Percentiles rank a stretch among this genome's conserved stretches.
phyloP scores from a whole-genome alignment of 2,329 filamentous ascomycete genomes.

The Talaromyces sp. region DNA sequence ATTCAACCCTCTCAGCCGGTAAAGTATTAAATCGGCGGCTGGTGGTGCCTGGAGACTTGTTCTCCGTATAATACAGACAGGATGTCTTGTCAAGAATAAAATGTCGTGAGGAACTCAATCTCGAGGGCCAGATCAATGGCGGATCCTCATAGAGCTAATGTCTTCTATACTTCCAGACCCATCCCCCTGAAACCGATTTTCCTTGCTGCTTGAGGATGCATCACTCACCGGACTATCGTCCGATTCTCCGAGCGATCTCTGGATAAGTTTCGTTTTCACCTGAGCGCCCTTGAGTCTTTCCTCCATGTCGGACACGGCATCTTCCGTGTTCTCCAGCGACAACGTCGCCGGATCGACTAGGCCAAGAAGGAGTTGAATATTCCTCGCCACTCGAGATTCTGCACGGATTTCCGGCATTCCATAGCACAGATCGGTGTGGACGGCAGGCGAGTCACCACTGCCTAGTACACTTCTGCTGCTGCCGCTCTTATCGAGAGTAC shows the following conservation, averaged over 20 bases:
- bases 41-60: background rate
- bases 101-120: background rate
- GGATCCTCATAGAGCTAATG: slow-evolving; percentile 37
- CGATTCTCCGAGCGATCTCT: slow-evolving; percentile 58
- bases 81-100: background rate
- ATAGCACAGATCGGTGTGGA: slow-evolving; percentile 25
- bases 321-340: slow-evolving; percentile 76
- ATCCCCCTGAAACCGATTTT: slow-evolving; percentile 25
- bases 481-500: slow-evolving; percentile 17
- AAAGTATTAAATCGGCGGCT: background rate
- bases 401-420: slow-evolving; percentile 43
- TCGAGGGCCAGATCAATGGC: slow-evolving; percentile 22
- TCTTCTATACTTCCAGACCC: slow-evolving; percentile 44
- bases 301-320: slow-evolving; percentile 86
- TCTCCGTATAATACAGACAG: background rate
- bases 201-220: slow-evolving; percentile 23
- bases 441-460: background rate
- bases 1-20: background rate
- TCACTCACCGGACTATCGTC: slow-evolving; percentile 23
- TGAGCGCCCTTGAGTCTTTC: slow-evolving; percentile 77
- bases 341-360: slow-evolving; percentile 74
- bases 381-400: slow-evolving; percentile 67
- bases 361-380: slow-evolving; percentile 68
- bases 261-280: slow-evolving; percentile 79
- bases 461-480: background rate